Evolutionary conservation across 129 eudicot species (phyloP).

Genomic region (Flaveria robusta): DNA sequence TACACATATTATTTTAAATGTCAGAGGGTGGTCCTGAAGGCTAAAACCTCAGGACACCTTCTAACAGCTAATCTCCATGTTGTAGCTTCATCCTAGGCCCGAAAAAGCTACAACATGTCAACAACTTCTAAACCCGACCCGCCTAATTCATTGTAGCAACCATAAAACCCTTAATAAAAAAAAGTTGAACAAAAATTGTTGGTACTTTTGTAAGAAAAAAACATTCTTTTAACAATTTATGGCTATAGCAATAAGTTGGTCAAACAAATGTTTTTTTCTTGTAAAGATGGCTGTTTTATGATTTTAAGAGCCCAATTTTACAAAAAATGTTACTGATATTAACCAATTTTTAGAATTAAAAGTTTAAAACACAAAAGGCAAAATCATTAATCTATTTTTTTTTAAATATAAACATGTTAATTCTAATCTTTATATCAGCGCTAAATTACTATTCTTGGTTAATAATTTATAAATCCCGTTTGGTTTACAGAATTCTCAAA

Average conservation of each 20-base stretch:
- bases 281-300: background rate
- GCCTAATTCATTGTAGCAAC: background rate
- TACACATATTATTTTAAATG: background rate
- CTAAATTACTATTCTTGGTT: constrained; percentile 29
- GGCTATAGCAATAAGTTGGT: background rate
- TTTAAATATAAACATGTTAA: too few species aligned
- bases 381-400: too few species aligned
- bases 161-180: background rate
- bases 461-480: too few species aligned
- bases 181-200: background rate
- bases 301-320: background rate
- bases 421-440: background rate
- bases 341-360: background rate
- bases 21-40: background rate
- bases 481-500: too few species aligned
- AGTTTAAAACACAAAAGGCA: background rate
- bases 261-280: background rate
- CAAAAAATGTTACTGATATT: background rate
- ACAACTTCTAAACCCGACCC: background rate
- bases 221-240: background rate
- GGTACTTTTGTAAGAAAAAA: background rate
- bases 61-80: background rate
- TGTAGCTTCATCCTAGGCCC: background rate
- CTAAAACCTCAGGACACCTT: background rate
- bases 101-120: background rate